Conservation (phyloP, 2,329 filamentous ascomycete species). For the Penicillium sp. region DNA sequence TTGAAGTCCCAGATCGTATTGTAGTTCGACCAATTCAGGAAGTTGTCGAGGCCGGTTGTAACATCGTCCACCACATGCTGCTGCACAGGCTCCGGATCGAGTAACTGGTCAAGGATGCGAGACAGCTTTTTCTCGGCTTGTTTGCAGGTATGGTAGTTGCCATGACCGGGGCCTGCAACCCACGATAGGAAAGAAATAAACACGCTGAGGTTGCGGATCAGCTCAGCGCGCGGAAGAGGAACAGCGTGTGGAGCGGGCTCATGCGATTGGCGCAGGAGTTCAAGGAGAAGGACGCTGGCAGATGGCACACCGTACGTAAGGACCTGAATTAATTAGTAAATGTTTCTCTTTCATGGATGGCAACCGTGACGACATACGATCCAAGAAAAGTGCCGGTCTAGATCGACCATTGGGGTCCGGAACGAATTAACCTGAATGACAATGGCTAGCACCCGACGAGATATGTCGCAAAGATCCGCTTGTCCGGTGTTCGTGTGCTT, state of each 20-base stretch:
- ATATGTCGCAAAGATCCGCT: constrained; percentile 32
- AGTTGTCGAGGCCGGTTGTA: constrained; percentile 30
- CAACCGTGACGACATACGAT: constrained; percentile 23
- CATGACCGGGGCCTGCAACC: constrained; percentile 34
- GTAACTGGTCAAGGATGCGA: constrained; percentile 34
- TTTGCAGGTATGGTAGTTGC: constrained; percentile 36
- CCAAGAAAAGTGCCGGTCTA: constrained; percentile 36
- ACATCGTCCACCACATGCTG: constrained; percentile 29
- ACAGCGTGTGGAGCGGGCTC: constrained; percentile 25
- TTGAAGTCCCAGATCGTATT: constrained; percentile 33
- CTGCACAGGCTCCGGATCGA: constrained; percentile 35
- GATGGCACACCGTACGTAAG: constrained; percentile 35
- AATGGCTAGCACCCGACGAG: constrained; percentile 30
- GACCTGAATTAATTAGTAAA: constrained; percentile 18
- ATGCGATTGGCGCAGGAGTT: constrained; percentile 34
- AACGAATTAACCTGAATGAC: constrained; percentile 29
- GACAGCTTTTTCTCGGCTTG: constrained; percentile 37
- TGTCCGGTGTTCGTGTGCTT: constrained; percentile 33
- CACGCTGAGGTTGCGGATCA: constrained; percentile 36
- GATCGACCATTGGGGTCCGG: constrained; percentile 29
- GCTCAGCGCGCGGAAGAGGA: constrained; percentile 29
- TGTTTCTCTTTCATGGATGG: background rate
- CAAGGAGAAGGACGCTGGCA: constrained; percentile 33
- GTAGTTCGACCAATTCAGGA: constrained; percentile 35
- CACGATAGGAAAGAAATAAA: constrained; percentile 34